These are phyloP conservation scores for Paramarasmius palmivorus DNA, from an alignment of 1,284 basidiomycete species.

Conservation along the genomic window DNA sequence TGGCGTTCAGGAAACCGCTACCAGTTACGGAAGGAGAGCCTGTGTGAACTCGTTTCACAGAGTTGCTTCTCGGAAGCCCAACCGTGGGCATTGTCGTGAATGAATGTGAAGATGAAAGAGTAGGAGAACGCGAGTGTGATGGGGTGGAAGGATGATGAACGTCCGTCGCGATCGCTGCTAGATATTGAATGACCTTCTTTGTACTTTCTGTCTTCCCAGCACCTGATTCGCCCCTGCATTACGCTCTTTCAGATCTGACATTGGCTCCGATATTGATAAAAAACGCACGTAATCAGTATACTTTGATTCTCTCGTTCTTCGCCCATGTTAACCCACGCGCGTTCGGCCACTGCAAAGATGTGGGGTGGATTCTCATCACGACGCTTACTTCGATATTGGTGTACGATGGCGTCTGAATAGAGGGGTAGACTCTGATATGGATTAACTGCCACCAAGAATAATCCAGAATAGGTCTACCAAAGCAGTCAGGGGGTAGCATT, in stretches of 20 bases:
- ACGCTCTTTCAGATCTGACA: neutral
- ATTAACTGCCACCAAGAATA: slow-evolving; percentile 98
- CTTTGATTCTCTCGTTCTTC: slow-evolving; percentile 97
- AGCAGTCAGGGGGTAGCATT: slow-evolving; percentile 9
- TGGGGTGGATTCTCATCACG: slow-evolving; percentile 97
- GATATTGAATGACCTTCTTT: slow-evolving; percentile 99
- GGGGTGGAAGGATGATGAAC: slow-evolving; percentile 57
- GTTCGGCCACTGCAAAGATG: slow-evolving; percentile 96
- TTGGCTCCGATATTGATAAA: neutral
- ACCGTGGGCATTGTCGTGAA: slow-evolving; percentile 53
- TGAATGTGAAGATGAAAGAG: slow-evolving; percentile 42
- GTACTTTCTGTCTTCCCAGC: slow-evolving; percentile 99
- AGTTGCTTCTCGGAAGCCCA: slow-evolving; percentile 60
- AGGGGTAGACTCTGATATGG: slow-evolving; percentile 93
- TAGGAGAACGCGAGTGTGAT: slow-evolving; percentile 62
- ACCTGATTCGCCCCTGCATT: slow-evolving; percentile 89
- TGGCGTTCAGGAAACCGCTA: slow-evolving; percentile 52
- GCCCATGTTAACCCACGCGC: slow-evolving; percentile 98
- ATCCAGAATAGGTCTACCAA: slow-evolving; percentile 88
- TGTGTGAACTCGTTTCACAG: slow-evolving; percentile 46
- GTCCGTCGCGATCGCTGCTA: slow-evolving; percentile 94
- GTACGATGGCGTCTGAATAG: slow-evolving; percentile 90
- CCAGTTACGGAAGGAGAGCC: slow-evolving; percentile 42
- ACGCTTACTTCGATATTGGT: slow-evolving; percentile 91
- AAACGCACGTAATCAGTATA: slow-evolving; percentile 91